phyloP scores from a whole-genome alignment of 2,329 filamentous ascomycete genomes.

The Myotisia sp. region DNA sequence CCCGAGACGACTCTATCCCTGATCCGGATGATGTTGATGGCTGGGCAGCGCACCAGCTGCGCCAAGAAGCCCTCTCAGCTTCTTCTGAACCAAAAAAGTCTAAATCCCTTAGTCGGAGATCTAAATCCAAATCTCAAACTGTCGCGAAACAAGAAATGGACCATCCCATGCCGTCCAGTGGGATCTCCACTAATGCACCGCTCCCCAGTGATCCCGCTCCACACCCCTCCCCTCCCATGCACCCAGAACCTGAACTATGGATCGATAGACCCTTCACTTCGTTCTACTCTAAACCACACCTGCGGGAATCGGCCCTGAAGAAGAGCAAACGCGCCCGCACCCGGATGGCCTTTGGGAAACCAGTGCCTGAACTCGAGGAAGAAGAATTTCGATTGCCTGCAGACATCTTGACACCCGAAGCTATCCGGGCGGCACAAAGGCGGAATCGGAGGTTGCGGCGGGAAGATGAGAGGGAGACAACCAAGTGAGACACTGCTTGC shows the following conservation, averaged over 20 bases:
- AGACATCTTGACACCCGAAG: constrained; percentile 37
- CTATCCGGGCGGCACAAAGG: constrained; percentile 28
- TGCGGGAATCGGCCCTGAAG: constrained; percentile 66
- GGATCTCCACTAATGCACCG: constrained; percentile 8
- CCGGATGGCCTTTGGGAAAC: constrained; percentile 65
- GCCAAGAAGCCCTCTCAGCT: constrained; percentile 45
- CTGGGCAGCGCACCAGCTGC: constrained; percentile 58
- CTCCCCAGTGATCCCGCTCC: too few relatives aligned
- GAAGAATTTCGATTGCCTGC: constrained; percentile 61
- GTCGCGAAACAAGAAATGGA: background rate
- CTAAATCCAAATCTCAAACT: background rate
- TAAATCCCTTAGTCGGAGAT: background rate
- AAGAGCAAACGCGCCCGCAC: constrained; percentile 55
- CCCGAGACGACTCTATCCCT: constrained; percentile 37
- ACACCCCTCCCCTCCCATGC: constrained; percentile 15
- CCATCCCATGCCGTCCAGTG: constrained; percentile 5
- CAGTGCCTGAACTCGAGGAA: constrained; percentile 58
- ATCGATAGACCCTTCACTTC: constrained; percentile 56
- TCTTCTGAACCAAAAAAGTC: constrained; percentile 5
- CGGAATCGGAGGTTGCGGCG: constrained; percentile 25
- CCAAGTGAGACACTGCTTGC: too few relatives aligned
- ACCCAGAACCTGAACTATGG: constrained; percentile 14
- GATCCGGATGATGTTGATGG: constrained; percentile 59
- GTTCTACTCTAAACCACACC: constrained; percentile 68
- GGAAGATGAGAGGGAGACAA: constrained; percentile 12